Evolutionary conservation across 805 yeast genomes (phyloP).

Genomic region (Cyberlindnera amylophila): DNA sequence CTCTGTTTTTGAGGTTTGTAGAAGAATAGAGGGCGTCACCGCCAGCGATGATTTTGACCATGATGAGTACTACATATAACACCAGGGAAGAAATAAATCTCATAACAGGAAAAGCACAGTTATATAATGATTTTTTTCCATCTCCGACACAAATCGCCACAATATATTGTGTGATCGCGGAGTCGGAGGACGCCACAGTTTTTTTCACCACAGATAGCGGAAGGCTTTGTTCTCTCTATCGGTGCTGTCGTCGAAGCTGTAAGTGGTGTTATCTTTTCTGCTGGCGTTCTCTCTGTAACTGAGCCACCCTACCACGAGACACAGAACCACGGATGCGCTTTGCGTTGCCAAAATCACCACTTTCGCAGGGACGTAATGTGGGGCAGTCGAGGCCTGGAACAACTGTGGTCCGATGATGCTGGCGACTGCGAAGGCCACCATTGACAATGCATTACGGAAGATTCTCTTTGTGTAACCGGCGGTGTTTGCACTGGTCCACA

Average conservation of each 20-base stretch:
- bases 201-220: constrained; percentile 36
- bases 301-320: constrained; percentile 37
- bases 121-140: no score
- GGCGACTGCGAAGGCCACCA: constrained; percentile 52
- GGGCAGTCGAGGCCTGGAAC: constrained; percentile 45
- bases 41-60: constrained; percentile 25
- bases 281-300: constrained; percentile 43
- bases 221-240: constrained; percentile 47
- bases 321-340: constrained; percentile 39
- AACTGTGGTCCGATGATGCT: constrained; percentile 61
- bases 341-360: constrained; percentile 51
- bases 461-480: constrained; percentile 57
- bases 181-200: no score
- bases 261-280: constrained; percentile 26
- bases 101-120: no score
- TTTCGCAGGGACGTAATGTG: constrained; percentile 54
- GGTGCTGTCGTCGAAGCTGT: constrained; percentile 36
- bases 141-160: no score
- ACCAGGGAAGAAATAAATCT: no score
- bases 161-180: no score
- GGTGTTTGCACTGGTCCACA: constrained; percentile 56
- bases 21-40: constrained; percentile 30
- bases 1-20: constrained; percentile 24
- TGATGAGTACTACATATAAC: neutral
- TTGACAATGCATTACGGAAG: constrained; percentile 45